Conservation (phyloP, 768 basidiomycete genomes). For the Agrocybe chaxingu region DNA sequence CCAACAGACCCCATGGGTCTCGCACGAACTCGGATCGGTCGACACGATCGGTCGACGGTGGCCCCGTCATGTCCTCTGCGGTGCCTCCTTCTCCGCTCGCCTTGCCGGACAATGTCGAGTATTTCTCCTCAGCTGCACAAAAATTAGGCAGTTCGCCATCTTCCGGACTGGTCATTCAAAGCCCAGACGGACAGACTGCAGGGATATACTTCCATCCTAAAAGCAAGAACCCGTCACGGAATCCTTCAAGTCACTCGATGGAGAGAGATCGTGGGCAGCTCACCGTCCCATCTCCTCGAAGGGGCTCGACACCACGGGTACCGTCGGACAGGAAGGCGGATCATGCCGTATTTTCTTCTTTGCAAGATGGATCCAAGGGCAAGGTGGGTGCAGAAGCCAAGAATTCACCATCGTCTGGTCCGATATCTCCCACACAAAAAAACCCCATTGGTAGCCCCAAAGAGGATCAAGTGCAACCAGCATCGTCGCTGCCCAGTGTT, state of each 20-base stretch:
- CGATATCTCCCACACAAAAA: neutral
- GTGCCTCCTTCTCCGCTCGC: slow-evolving; percentile 67
- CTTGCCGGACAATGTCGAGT: slow-evolving; percentile 72
- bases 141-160: slow-evolving; percentile 74
- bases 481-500: slow-evolving; percentile 6
- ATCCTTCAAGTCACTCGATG: slow-evolving; percentile 35
- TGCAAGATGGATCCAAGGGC: slow-evolving; percentile 25
- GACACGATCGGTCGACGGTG: slow-evolving; percentile 49
- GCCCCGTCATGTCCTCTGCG: slow-evolving; percentile 22
- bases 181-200: slow-evolving; percentile 89
- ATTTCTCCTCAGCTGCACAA: slow-evolving; percentile 64
- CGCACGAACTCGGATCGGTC: slow-evolving; percentile 66
- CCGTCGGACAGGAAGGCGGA: slow-evolving; percentile 19
- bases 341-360: slow-evolving; percentile 27
- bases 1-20: slow-evolving; percentile 44
- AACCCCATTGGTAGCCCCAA: neutral
- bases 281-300: slow-evolving; percentile 21
- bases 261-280: slow-evolving; percentile 46
- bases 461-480: slow-evolving; percentile 6
- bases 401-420: neutral
- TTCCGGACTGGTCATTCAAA: slow-evolving; percentile 87
- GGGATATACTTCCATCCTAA: slow-evolving; percentile 95
- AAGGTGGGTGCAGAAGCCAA: neutral
- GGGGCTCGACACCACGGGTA: slow-evolving; percentile 23
- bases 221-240: slow-evolving; percentile 32